phyloP scores from a whole-genome alignment of 495 filamentous ascomycete genomes.

The Pseudoneurospora amorphoporcata region DNA sequence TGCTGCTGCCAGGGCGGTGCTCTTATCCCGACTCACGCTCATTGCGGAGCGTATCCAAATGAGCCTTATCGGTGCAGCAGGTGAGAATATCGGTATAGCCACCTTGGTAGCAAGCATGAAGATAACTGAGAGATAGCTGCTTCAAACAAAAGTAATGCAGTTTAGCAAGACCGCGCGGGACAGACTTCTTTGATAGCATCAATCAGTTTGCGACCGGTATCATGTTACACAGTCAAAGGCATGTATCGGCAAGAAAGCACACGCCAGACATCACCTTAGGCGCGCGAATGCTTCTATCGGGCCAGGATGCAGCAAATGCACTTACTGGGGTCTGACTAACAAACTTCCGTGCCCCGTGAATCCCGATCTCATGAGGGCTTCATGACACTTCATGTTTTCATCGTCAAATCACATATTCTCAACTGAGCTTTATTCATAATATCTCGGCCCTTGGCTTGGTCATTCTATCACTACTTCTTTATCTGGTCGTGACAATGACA shows the following conservation, averaged over 20 bases:
- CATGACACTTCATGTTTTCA: not conserved
- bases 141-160: not conserved
- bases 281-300: not conserved
- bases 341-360: not conserved
- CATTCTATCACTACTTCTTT: not conserved
- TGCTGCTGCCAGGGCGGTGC: not conserved
- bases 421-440: not conserved
- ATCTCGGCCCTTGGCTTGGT: not conserved
- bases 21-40: not conserved
- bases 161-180: not conserved
- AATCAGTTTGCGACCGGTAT: not conserved
- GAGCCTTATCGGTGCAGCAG: not conserved
- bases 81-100: not conserved
- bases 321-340: not conserved
- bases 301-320: not conserved
- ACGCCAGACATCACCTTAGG: not conserved
- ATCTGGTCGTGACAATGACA: conserved; percentile 7
- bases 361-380: not conserved
- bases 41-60: not conserved
- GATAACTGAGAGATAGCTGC: not conserved
- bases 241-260: not conserved
- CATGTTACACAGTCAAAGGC: not conserved
- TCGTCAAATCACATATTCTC: not conserved
- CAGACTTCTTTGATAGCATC: not conserved
- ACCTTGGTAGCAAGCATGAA: not conserved